Base-by-base conservation (phyloP, 2,329 filamentous ascomycete species). In the Cercospora sp. region DNA sequence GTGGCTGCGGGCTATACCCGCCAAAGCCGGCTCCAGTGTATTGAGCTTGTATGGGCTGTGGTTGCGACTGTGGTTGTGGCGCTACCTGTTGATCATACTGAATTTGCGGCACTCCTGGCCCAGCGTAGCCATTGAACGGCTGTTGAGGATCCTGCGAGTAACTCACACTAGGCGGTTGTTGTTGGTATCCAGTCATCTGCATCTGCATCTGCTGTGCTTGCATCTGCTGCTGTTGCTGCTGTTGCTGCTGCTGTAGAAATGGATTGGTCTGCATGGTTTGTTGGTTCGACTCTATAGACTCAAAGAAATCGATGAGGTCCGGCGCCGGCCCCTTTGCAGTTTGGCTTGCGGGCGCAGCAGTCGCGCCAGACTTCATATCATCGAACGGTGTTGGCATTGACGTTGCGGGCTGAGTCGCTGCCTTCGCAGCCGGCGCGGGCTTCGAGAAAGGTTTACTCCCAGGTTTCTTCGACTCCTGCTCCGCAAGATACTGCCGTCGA, bases 291-390 rank as follows among this genome's bases (percentile, higher is more conserved):
- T 97, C 94, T 75, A 96, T 97, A 5, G 93, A 94, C 76, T 90
- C 94, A 79, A 97, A 97, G 80, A 96, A 97, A 82, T 94, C 95
- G 77, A 96, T 98, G 69, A 96, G 84, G 82, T 96, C 91, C 30
- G 90, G 88, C 73, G 87, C 89, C 30, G 89, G 88, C 1, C 86
- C 89, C 79, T 90, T 93, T 39, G 78, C 64, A 42, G 73, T 63
- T 28, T 70, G 66, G 42, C 61, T 72, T 58, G 72, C 33, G 12
- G 74, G 69, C 18, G 72, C 75, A 5, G 66, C 53, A 18, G 67
- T 67, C 12, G 68, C 66, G 69, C 66, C 71, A 64, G 72, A 71
- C 51, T 72, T 71, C 64, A 69, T 67, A 42, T 70, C 65, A 58
- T 72, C 70, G 48, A 72, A 72, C 10, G 70, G 70, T n/a, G 69